Evolutionary conservation across 805 yeast species (phyloP).

Genomic region (Nakazawaea peltata): DNA sequence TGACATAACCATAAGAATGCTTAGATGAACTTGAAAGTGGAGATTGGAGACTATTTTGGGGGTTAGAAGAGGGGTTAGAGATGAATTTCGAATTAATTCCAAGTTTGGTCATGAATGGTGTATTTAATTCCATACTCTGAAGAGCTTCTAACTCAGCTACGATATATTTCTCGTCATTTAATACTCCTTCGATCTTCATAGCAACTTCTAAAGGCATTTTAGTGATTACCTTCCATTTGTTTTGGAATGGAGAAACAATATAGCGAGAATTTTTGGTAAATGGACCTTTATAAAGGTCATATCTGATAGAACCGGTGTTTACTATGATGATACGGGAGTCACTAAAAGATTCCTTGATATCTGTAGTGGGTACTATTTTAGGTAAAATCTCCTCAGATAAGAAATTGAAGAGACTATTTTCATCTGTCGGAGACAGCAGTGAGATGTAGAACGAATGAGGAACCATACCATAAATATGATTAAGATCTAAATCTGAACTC

Average conservation of each 20-base stretch:
- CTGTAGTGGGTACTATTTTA: constrained; percentile 14
- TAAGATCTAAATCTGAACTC: constrained; percentile 43
- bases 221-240: constrained; percentile 64
- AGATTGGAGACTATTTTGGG: too few relatives aligned
- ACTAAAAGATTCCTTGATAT: constrained; percentile 11
- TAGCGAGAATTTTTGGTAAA: constrained; percentile 75
- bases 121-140: not conserved
- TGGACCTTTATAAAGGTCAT: constrained; percentile 78
- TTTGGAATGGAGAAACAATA: constrained; percentile 79
- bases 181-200: constrained; percentile 35
- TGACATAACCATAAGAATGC: constrained; percentile 61
- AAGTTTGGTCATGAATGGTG: not conserved
- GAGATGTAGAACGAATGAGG: constrained; percentile 58
- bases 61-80: too few relatives aligned
- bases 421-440: constrained; percentile 50
- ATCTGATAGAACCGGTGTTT: constrained; percentile 85
- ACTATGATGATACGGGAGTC: constrained; percentile 50
- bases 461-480: constrained; percentile 56
- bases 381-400: constrained; percentile 52
- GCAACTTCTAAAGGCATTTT: constrained; percentile 56
- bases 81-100: not conserved
- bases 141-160: constrained; percentile 11
- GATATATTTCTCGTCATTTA: constrained; percentile 52
- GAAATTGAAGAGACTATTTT: constrained; percentile 49
- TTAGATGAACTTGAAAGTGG: not conserved